Evolutionary conservation across 1,284 basidiomycete species (phyloP), one percentile per base, ranked within the genome.

Genomic region (Coniophora puteana): DNA sequence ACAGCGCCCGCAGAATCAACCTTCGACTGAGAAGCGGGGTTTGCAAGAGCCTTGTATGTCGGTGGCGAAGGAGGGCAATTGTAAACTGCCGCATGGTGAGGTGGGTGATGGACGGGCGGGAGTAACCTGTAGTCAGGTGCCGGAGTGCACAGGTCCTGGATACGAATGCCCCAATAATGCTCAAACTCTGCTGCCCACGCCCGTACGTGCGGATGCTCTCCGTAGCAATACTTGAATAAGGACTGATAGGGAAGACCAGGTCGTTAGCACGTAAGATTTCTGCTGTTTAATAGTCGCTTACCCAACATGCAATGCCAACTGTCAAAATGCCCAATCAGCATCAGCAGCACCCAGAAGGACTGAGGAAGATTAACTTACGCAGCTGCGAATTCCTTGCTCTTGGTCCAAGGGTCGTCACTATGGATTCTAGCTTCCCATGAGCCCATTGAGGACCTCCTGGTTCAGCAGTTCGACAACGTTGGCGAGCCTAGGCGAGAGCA

Each of bases 221-320:
- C 67, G 41, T 76, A 69, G 43, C 69, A 71, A 54, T 83, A 83
- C 55, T 77, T 81, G 58, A 79, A 72, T 41, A 84, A 70, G n/a
- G 79, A 68, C 83, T 84, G 47, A 39, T 34, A 20, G 12, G 23
- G 38, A 33, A 32, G 28, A 5, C 32, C 38, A 43, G 25, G 32
- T 26, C n/a, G n/a, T n/a, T n/a, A n/a, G n/a, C n/a, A n/a, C 8
- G 18, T 22, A 37, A 27, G 18, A n/a, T n/a, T n/a, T n/a, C 27
- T 20, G 14, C 32, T 11, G 12, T 16, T 44, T 36, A 7, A 40
- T 25, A 24, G 38, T 34, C 17, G 53, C 74, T 57, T 63, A 84
- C 82, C 77, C 78, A 81, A 34, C 85, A 63, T 31, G 74, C 74
- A 42, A 75, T 66, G 40, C 73, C 80, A 66, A 83, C 82, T 85